Evolutionary conservation across 1,139 yeast species (phyloP).

Genomic region (Yamadazyma siamensis): DNA sequence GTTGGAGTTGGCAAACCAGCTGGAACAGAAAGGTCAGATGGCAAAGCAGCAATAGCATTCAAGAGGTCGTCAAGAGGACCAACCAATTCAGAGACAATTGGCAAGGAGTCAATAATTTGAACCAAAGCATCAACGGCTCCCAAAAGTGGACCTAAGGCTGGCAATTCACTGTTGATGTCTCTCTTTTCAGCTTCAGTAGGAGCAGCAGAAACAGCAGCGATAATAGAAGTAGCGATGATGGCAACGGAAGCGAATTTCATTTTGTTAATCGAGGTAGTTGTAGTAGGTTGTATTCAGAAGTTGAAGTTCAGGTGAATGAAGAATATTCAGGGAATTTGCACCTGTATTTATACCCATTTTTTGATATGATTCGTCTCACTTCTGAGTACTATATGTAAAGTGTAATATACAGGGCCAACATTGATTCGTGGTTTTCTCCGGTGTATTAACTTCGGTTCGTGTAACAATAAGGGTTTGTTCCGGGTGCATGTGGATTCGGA

Average conservation of each 20-base stretch:
- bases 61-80: slow-evolving; percentile 5
- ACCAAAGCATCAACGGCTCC: slow-evolving; percentile 6
- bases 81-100: slow-evolving; percentile 4
- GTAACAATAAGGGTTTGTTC: too few species aligned
- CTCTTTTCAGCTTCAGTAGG: slow-evolving; percentile 4
- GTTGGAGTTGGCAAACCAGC: slow-evolving; percentile 7
- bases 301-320: too few species aligned
- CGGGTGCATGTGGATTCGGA: too few species aligned
- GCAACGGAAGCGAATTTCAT: slow-evolving; percentile 5
- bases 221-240: slow-evolving; percentile 4
- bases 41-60: slow-evolving; percentile 7
- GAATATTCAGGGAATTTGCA: too few species aligned
- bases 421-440: too few species aligned
- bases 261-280: slow-evolving; percentile 1
- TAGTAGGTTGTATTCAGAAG: too few species aligned
- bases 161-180: slow-evolving; percentile 3
- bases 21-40: slow-evolving; percentile 6
- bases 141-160: slow-evolving; percentile 7
- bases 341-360: too few species aligned
- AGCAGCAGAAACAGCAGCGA: slow-evolving; percentile 7
- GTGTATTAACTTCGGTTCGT: too few species aligned
- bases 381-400: too few species aligned
- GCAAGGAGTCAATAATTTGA: slow-evolving; percentile 5
- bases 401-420: too few species aligned
- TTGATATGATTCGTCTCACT: too few species aligned